Evolutionary conservation across 2,329 filamentous ascomycete genomes (phyloP), one percentile per base, ranked within the genome.

Genomic region (Paecilomyces fulvus): DNA sequence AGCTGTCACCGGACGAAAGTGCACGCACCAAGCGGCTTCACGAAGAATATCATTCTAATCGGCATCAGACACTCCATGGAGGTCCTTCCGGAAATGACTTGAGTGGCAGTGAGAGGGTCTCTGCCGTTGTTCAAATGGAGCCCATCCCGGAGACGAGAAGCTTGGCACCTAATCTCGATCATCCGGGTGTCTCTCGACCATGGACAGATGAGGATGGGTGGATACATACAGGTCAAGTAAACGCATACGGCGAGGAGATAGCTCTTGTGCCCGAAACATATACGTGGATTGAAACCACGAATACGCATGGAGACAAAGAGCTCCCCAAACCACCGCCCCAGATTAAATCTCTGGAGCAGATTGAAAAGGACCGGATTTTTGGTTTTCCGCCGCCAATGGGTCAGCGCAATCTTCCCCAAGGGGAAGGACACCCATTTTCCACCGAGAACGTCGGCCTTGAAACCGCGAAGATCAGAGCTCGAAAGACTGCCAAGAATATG

Each of bases 381-480:
- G 67, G 68, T 1, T 71, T 64, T 55, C 68, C 68, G 12, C 68
- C 68, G 5, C 63, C 53, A 11, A 64, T 67, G 23, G 67, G 68
- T 4, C 59, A 68, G 52, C 67, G 66, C 8, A 71, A 71, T 55
- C 23, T 69, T n/a, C 68, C 67, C 1, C 63, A 57, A 25, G 56
- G 54, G 9, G 55, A 49, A 10, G 52, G 58, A 4, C 53, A 53
- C 5, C 58, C 64, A 11, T 67, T 68, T 46, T 14, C 58, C 4
- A 37, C 58, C 4, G 68, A 70, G 50, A 57, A 70, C 43, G 59
- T 70, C 21, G 56, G 54, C n/a, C 52, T 56, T 48, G 66, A 65
- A 54, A 56, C 50, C 28, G 58, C 59, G 4, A 64, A 59, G 37
- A 60, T 67, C 25, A 62, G 57, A 30, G 60, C 61, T 31, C 64